Percentiles rank a stretch among this genome's conserved stretches.
Evolutionary conservation across 768 basidiomycete species (phyloP).

Genomic region (Naganishia onofrii): DNA sequence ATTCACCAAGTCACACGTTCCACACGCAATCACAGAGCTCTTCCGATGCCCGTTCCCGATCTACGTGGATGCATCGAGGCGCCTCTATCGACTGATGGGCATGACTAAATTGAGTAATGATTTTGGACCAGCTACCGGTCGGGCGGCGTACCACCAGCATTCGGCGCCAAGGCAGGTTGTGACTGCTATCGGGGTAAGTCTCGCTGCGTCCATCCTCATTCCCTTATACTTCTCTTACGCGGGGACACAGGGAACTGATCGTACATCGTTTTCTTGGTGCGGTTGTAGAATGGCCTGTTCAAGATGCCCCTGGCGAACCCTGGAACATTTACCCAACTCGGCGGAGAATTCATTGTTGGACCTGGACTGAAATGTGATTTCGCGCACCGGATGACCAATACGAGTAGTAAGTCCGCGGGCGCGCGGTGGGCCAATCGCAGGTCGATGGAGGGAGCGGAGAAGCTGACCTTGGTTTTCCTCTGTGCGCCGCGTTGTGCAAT

Average conservation of each 20-base stretch:
- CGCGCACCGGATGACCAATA: slow-evolving; percentile 52
- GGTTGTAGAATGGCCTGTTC: slow-evolving; percentile 47
- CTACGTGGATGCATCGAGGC: slow-evolving; percentile 48
- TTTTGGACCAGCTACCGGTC: slow-evolving; percentile 46
- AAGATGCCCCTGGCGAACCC: slow-evolving; percentile 46
- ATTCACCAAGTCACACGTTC: background rate
- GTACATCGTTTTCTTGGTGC: too few relatives aligned
- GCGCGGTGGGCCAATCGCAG: too few relatives aligned
- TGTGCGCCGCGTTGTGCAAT: too few relatives aligned
- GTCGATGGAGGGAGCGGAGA: too few relatives aligned
- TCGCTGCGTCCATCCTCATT: too few relatives aligned
- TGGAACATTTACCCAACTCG: slow-evolving; percentile 50
- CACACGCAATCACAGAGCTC: slow-evolving; percentile 33
- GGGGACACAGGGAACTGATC: too few relatives aligned
- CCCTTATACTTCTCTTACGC: too few relatives aligned
- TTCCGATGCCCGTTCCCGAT: slow-evolving; percentile 52
- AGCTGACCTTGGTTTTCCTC: too few relatives aligned
- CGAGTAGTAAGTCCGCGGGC: slow-evolving; percentile 38
- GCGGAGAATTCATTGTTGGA: slow-evolving; percentile 51
- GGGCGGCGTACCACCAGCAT: slow-evolving; percentile 48
- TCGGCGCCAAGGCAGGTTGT: slow-evolving; percentile 46
- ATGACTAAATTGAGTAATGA: slow-evolving; percentile 49
- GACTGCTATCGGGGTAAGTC: slow-evolving; percentile 43
- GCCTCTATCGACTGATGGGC: slow-evolving; percentile 49
- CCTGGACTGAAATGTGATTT: slow-evolving; percentile 47